Percentiles rank a stretch among this genome's conserved stretches.
phyloP scores from a whole-genome alignment of 257 asterid species.

The Solanum commersonii region DNA sequence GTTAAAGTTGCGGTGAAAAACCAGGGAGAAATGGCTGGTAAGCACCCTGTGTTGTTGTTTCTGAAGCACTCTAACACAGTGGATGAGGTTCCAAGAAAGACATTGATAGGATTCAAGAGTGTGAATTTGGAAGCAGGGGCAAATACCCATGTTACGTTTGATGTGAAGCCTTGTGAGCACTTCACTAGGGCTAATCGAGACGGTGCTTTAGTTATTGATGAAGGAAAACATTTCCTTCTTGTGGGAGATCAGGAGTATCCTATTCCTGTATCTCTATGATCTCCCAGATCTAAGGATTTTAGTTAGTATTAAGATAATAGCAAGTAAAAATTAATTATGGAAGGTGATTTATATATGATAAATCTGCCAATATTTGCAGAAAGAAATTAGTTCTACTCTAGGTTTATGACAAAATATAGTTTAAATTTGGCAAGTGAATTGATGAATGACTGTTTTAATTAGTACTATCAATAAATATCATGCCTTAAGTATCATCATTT shows the following conservation, averaged over 20 bases:
- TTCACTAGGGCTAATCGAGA: slow-evolving; percentile 33
- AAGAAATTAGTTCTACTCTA: not conserved
- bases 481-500: not conserved
- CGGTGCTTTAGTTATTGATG: slow-evolving; percentile 39
- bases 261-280: slow-evolving; percentile 15
- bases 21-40: slow-evolving; percentile 33
- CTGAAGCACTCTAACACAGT: slow-evolving; percentile 4
- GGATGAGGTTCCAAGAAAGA: slow-evolving; percentile 24
- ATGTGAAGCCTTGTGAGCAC: slow-evolving; percentile 38
- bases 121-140: slow-evolving; percentile 28
- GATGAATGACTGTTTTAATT: not conserved
- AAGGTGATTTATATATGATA: not conserved
- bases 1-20: slow-evolving; percentile 32
- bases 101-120: slow-evolving; percentile 40
- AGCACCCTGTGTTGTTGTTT: slow-evolving; percentile 41
- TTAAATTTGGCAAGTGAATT: not conserved
- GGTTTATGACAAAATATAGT: not conserved
- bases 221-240: slow-evolving; percentile 23
- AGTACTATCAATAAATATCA: not conserved
- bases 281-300: not conserved
- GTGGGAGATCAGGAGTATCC: slow-evolving; percentile 41
- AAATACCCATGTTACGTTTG: slow-evolving; percentile 19
- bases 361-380: not conserved
- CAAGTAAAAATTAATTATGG: not conserved
- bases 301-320: not conserved